Evolutionary conservation across 1,284 basidiomycete species (phyloP), one percentile per base, ranked within the genome.

Genomic region (Gomphus sp.): DNA sequence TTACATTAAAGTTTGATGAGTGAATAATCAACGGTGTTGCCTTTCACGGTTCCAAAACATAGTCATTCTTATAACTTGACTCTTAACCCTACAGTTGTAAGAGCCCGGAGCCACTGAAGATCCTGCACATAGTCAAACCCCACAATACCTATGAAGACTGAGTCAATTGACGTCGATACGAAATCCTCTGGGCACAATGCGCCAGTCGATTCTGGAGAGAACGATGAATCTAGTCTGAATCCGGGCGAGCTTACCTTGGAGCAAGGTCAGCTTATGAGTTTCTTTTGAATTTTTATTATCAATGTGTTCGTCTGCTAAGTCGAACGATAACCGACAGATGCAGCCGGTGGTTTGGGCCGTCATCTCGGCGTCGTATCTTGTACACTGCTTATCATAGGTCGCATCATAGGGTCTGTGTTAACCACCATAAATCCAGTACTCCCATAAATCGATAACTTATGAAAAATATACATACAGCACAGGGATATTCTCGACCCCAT

Each of bases 401-500:
- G 72, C 31, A 77, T 83, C 55, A 80, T 83, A 52, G 83, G 83
- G 41, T 43, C 16, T 4, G 41, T 43, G 1, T 5, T n/a, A 41
- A n/a, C 18, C n/a, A 43, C 18, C 2, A n/a, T n/a, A 8, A n/a
- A 7, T 3, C 36, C 36, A 8, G 9, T 43, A 43, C 41, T n/a
- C 8, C 14, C n/a, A 43, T 43, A 16, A 3, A n/a, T 14, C 14
- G 14, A n/a, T 43, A 16, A n/a, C 18, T 43, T 16, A 43, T 12
- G 2, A 8, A 37, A 3, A 9, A 41, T 14, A 16, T 14, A 16
- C 41, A n/a, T n/a, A 43, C 6, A 43, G 41, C 0, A 82, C 82
- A 0, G 82, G 82, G 7, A 81, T 84, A 59, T 85, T 85, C 68
- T 81, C 82, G 0, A 84, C 82, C 0, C 80, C 82, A 0, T 80